Conservation (phyloP, 2,329 filamentous ascomycete species). For the Cercospora zeae-maydis region DNA sequence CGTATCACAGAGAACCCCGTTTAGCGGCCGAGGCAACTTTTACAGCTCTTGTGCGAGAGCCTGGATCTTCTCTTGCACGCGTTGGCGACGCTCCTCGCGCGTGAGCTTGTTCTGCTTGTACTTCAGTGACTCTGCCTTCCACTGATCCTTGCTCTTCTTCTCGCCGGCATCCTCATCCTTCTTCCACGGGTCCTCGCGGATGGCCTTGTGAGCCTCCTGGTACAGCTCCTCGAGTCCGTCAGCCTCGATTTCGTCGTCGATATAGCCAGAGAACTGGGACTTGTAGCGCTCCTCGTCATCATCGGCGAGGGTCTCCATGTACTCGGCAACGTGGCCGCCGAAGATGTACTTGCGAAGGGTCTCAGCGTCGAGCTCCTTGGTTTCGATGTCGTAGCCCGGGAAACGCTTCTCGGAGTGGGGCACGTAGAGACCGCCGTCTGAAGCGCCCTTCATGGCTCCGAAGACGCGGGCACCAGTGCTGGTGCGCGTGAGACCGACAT, state of each 20-base stretch:
- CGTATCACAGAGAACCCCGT: neutral
- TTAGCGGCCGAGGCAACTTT: conserved; percentile 2
- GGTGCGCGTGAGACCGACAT: conserved; percentile 94
- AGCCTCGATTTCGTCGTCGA: conserved; percentile 93
- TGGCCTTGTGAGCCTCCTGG: conserved; percentile 88
- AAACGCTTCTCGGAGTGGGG: conserved; percentile 99
- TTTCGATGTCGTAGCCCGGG: conserved; percentile 96
- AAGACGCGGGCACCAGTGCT: conserved; percentile 99
- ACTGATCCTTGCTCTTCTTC: conserved; percentile 95
- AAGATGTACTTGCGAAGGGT: conserved; percentile 99
- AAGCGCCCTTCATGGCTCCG: conserved; percentile 99
- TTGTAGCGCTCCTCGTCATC: conserved; percentile 99
- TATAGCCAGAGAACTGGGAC: conserved; percentile 96
- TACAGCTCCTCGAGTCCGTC: conserved; percentile 97
- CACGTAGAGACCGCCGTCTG: conserved; percentile 92
- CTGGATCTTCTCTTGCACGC: conserved; percentile 88
- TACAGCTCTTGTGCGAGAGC: conserved; percentile 56
- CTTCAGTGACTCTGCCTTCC: conserved; percentile 75
- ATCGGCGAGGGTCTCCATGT: conserved; percentile 99
- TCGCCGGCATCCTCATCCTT: conserved; percentile 69
- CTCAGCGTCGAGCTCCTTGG: conserved; percentile 96
- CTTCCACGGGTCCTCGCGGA: conserved; percentile 98
- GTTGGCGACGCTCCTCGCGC: conserved; percentile 76
- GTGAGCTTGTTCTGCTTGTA: conserved; percentile 73
- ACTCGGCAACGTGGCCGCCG: conserved; percentile 96